These are phyloP conservation scores for Chaetothyriales sp. DNA, from an alignment of 2,329 filamentous ascomycete species.

Conservation along the genomic window DNA sequence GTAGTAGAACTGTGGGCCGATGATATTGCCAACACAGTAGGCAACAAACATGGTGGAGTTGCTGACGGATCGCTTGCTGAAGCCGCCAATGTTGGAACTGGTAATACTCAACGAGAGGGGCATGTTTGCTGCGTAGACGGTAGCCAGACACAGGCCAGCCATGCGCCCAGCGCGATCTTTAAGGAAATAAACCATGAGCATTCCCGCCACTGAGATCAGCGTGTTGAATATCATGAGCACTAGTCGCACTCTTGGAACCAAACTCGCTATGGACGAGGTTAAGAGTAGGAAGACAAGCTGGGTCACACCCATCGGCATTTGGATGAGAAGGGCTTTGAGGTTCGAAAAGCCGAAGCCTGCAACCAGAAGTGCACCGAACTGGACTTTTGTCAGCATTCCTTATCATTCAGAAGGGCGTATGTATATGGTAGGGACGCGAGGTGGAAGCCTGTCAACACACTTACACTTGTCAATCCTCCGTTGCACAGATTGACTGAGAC, in stretches of 20 bases:
- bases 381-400: background rate
- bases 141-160: constrained; percentile 20
- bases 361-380: constrained; percentile 23
- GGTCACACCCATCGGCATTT: constrained; percentile 23
- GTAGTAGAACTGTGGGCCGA: constrained; percentile 40
- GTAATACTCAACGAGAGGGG: constrained; percentile 30
- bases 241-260: constrained; percentile 19
- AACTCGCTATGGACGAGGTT: constrained; percentile 19
- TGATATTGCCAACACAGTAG: constrained; percentile 41
- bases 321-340: constrained; percentile 23
- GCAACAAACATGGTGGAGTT: constrained; percentile 37
- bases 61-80: constrained; percentile 41
- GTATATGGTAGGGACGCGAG: constrained; percentile 18
- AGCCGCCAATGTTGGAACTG: constrained; percentile 38
- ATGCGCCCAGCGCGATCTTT: constrained; percentile 19
- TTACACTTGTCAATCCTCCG: constrained; percentile 38
- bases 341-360: constrained; percentile 26
- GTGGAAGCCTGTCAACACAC: too few relatives aligned
- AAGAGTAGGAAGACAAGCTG: constrained; percentile 23
- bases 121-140: constrained; percentile 24
- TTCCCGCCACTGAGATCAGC: constrained; percentile 20
- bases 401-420: constrained; percentile 15
- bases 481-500: constrained; percentile 42
- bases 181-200: constrained; percentile 22
- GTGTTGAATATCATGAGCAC: constrained; percentile 23